Conservation (phyloP, 2,329 filamentous ascomycete genomes). For the Clonostachys rosea region DNA sequence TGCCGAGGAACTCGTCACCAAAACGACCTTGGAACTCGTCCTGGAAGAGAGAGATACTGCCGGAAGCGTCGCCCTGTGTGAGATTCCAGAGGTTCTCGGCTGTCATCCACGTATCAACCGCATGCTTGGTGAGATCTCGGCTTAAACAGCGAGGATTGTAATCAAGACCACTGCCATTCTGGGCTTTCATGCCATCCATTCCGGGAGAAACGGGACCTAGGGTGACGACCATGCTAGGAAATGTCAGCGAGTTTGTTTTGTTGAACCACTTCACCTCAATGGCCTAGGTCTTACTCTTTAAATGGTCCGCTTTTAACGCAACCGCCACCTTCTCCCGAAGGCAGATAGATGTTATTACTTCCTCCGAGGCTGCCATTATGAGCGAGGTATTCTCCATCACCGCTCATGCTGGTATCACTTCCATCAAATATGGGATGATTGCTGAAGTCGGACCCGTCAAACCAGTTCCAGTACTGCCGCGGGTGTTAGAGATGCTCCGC, state of each 20-base stretch:
- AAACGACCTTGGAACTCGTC: slow-evolving; percentile 18
- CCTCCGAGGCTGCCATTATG: slow-evolving; percentile 5
- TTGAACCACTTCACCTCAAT: no score
- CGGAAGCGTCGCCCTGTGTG: background rate
- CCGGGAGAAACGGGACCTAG: slow-evolving; percentile 16
- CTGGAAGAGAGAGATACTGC: slow-evolving; percentile 5
- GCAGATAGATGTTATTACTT: slow-evolving; percentile 7
- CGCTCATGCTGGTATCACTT: slow-evolving; percentile 41
- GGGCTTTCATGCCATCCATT: no score
- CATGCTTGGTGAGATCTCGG: slow-evolving; percentile 26
- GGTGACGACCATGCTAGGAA: slow-evolving; percentile 13
- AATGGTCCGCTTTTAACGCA: slow-evolving; percentile 47
- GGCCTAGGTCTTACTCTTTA: slow-evolving; percentile 26
- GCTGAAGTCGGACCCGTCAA: slow-evolving; percentile 19
- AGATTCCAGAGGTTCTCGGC: slow-evolving; percentile 7
- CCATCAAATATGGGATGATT: slow-evolving; percentile 49
- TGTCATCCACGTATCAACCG: slow-evolving; percentile 3
- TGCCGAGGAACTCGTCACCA: slow-evolving; percentile 19
- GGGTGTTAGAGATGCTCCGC: background rate
- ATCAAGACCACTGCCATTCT: slow-evolving; percentile 11
- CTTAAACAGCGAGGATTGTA: slow-evolving; percentile 36
- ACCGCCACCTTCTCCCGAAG: slow-evolving; percentile 51
- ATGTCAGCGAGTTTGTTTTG: no score
- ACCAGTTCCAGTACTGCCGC: slow-evolving; percentile 46
- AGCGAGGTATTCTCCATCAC: slow-evolving; percentile 30